Base-by-base conservation (phyloP, 768 basidiomycete genomes). In the Mycena albidolilacea region DNA sequence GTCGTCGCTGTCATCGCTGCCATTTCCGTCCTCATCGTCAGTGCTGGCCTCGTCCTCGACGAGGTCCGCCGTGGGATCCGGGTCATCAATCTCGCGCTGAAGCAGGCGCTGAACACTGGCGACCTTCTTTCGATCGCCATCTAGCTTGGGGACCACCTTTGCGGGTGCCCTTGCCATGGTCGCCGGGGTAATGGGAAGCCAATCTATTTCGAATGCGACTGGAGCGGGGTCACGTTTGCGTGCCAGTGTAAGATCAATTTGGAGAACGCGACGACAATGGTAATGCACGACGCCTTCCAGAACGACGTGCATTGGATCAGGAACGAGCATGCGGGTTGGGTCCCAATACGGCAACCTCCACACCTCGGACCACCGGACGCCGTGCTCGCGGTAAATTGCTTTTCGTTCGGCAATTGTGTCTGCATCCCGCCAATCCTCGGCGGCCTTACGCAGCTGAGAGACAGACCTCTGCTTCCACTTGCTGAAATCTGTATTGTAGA, bases 401-500 rank as follows among this genome's bases (percentile, higher is more conserved):
- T 48, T 52, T 21, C 62, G 21, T 7, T 23, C 62, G 30, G 7
- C 62, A 17, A 64, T 23, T 12, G 62, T 64, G 5, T 64, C 30
- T 30, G 62, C 62, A 48, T 64, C 62, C 21, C 62, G 62, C 62
- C 62, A 64, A 21, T 19, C 44, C 44, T 64, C 62, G 14, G 46
- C 62, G 6, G 9, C 12, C 46, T 14, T 19, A 5, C 62, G 21
- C 15, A 64, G 62, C 30, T 23, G n/a, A 11, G 23, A 11, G 35
- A 64, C 62, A 50, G 46, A 21, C 14, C 23, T 30, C 21, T 6
- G 44, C 21, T 48, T 21, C 63, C 63, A 64, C 6, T 64, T 19
- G 48, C 62, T 48, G 38, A 61, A 62, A 17, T 69, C 59, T 12
- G 67, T 69, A 39, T 54, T 39, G 10, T 69, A 21, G 52, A 70